Conservation (phyloP, 176 grass and related monocot species). For the Eragrostis curvula region DNA sequence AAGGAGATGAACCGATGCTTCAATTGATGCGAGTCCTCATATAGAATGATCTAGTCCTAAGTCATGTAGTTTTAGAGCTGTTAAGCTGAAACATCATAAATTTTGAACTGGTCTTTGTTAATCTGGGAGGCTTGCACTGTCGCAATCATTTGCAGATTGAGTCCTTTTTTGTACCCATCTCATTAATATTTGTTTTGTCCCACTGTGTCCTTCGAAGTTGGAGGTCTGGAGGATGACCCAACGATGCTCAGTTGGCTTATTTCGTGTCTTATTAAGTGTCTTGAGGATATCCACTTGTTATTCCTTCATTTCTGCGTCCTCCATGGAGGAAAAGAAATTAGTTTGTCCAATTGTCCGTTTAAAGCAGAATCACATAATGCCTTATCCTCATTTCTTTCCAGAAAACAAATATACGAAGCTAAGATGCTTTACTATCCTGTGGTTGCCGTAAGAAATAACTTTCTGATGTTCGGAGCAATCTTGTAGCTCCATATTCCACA, state of each 20-base stretch:
- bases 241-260: constrained; percentile 9
- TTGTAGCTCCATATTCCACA: not conserved
- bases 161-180: not conserved
- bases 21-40: not conserved
- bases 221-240: not conserved
- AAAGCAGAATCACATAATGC: not conserved
- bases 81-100: not conserved
- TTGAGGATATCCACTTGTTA: not conserved
- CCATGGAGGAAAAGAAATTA: constrained; percentile 2
- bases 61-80: not conserved
- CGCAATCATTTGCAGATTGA: constrained; percentile 4
- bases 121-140: not conserved
- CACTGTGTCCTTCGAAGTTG: not conserved
- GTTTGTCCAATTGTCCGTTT: not conserved
- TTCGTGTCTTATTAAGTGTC: constrained; percentile 5
- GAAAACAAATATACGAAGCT: not conserved
- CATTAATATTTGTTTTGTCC: constrained; percentile 9
- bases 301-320: not conserved
- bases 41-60: not conserved
- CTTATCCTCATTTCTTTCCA: not conserved
- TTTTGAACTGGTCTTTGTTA: constrained; percentile 28
- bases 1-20: constrained; percentile 1
- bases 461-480: not conserved
- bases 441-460: not conserved
- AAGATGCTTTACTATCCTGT: not conserved